Conservation (phyloP, 495 filamentous ascomycete genomes). For the Penicillium bovifimosum region DNA sequence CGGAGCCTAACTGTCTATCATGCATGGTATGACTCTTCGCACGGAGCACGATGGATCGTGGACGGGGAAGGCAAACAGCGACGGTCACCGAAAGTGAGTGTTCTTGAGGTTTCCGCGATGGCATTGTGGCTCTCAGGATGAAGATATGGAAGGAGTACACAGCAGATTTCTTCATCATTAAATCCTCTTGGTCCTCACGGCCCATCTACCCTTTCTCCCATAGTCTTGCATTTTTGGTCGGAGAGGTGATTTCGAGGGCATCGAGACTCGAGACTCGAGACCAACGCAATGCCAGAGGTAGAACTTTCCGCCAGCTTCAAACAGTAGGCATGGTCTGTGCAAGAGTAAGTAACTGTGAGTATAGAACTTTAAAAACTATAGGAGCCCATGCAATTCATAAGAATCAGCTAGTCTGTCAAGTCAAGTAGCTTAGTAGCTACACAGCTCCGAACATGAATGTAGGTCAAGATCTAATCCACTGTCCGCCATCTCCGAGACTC, state of each 20-base stretch:
- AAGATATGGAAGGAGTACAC: not conserved
- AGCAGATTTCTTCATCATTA: not conserved
- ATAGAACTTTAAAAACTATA: too few species aligned
- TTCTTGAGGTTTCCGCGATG: not conserved
- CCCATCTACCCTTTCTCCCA: not conserved
- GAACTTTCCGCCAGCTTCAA: slow-evolving; percentile 8
- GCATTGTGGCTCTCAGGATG: not conserved
- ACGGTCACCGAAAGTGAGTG: too few species aligned
- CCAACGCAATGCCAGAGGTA: not conserved
- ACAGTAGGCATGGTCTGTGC: slow-evolving; percentile 3
- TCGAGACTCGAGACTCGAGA: not conserved
- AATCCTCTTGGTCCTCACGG: not conserved
- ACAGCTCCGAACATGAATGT: too few species aligned
- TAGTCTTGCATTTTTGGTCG: not conserved
- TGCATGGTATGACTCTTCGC: not conserved
- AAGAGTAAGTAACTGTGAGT: not conserved
- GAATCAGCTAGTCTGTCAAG: too few species aligned
- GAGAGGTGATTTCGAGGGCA: not conserved
- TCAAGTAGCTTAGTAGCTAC: too few species aligned
- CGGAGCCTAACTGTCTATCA: not conserved
- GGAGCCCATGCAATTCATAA: too few species aligned
- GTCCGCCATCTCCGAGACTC: too few species aligned
- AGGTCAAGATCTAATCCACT: too few species aligned
- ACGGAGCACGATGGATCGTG: too few species aligned
- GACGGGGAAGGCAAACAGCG: too few species aligned